phyloP scores from a whole-genome alignment of 2,329 filamentous ascomycete genomes.

The Metarhizium album region DNA sequence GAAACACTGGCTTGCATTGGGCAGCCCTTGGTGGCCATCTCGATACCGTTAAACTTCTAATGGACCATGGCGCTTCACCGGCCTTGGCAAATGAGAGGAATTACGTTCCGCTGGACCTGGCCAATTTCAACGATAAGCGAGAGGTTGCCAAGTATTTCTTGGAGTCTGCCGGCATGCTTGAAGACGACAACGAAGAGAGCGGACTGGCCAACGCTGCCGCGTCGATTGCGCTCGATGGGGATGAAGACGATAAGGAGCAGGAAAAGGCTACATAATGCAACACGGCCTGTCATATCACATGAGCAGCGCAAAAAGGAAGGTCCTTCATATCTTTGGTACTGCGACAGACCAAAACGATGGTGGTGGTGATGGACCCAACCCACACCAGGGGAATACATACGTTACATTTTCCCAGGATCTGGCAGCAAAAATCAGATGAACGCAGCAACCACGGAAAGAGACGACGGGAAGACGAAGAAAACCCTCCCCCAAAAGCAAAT shows the following conservation, averaged over 20 bases:
- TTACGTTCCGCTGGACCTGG: slow-evolving; percentile 67
- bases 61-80: slow-evolving; percentile 67
- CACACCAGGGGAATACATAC: slow-evolving; percentile 2
- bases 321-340: neutral
- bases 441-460: neutral
- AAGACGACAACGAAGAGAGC: slow-evolving; percentile 34
- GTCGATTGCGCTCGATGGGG: slow-evolving; percentile 26
- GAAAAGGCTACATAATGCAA: slow-evolving; percentile 3
- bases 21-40: slow-evolving; percentile 84
- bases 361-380: slow-evolving; percentile 1
- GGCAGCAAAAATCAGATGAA: neutral
- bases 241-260: slow-evolving; percentile 16
- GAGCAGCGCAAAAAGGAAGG: neutral
- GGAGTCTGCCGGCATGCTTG: slow-evolving; percentile 34
- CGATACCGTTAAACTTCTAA: slow-evolving; percentile 63
- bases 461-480: slow-evolving; percentile 1
- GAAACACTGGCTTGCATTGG: slow-evolving; percentile 92
- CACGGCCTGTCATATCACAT: neutral
- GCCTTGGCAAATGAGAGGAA: slow-evolving; percentile 73
- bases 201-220: slow-evolving; percentile 30
- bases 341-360: neutral
- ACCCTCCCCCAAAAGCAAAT: neutral
- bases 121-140: slow-evolving; percentile 57
- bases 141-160: slow-evolving; percentile 54
- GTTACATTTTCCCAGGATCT: neutral